Evolutionary conservation across 768 basidiomycete species (phyloP), one percentile per base, ranked within the genome.

Genomic region (Lenzites betulinus): DNA sequence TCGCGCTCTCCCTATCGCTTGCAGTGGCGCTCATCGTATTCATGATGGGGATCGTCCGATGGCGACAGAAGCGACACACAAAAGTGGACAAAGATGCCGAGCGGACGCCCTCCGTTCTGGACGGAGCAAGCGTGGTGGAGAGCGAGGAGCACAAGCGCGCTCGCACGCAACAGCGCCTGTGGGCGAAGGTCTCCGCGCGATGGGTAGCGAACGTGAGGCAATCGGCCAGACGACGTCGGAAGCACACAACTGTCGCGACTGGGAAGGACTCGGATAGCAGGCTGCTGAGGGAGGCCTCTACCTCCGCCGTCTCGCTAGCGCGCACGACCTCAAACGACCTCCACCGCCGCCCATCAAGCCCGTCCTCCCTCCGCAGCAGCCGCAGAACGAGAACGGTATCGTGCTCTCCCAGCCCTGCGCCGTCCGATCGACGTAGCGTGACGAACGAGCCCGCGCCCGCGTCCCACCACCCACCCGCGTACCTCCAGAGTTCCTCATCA

Each of bases 141-240:
- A 38, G 48, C 30, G 68, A 68, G n/a, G 67, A 66, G 41, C 26
- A 63, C 60, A 79, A 76, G 60, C 82, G 84, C 48, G 70, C 73
- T 8, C 81, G 77, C 53, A 69, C 70, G 5, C 83, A 82, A 62
- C 81, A 86, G 70, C 84, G 82, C 65, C 66, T 86, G 49, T 90
- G 88, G 88, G 79, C 81, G 0, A 79, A 75, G 60, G 88, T 89
- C 2, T 84, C 82, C 1, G 84, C 84, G 8, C 80, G 87, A 44
- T 92, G 90, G 90, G 84, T 78, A 63, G 83, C 81, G 2, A 85
- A 86, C 53, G 79, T 83, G 11, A 83, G 84, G 26, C 78, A 82
- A 58, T 75, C 82, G n/a, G 83, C 84, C 8, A 82, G 88, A 38
- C 83, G 84, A 50, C 78, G 90, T 57, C 74, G 81, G 25, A 70